phyloP scores from a whole-genome alignment of 306 rosid species.

The Medicago truncatula region DNA sequence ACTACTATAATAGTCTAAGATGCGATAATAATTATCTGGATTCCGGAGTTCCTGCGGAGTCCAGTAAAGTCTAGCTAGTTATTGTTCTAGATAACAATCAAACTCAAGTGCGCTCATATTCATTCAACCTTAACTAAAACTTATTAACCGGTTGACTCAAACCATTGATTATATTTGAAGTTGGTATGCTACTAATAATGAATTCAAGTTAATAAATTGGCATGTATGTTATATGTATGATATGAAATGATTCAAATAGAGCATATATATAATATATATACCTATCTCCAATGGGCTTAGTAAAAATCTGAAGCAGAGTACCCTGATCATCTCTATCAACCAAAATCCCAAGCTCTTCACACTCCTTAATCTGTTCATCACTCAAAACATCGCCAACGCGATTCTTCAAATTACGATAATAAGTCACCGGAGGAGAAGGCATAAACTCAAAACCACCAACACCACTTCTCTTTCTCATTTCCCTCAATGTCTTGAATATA shows the following conservation, averaged over 20 bases:
- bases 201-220: neutral
- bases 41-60: neutral
- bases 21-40: neutral
- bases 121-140: too few relatives aligned
- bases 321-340: slow-evolving; percentile 92
- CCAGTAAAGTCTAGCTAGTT: too few relatives aligned
- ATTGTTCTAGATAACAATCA: too few relatives aligned
- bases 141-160: neutral
- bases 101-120: too few relatives aligned
- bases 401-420: slow-evolving; percentile 67
- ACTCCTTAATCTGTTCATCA: slow-evolving; percentile 71
- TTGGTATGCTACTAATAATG: neutral
- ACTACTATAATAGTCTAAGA: neutral
- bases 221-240: neutral
- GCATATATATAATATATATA: neutral
- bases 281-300: slow-evolving; percentile 94
- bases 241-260: too few relatives aligned
- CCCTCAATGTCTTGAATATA: slow-evolving; percentile 75
- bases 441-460: slow-evolving; percentile 87
- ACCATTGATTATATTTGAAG: neutral
- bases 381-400: slow-evolving; percentile 72
- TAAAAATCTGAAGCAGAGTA: slow-evolving; percentile 90
- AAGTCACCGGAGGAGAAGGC: slow-evolving; percentile 92
- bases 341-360: slow-evolving; percentile 88
- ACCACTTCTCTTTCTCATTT: slow-evolving; percentile 73